Conservation (phyloP, 768 basidiomycete genomes). For the Suillus sp. region DNA sequence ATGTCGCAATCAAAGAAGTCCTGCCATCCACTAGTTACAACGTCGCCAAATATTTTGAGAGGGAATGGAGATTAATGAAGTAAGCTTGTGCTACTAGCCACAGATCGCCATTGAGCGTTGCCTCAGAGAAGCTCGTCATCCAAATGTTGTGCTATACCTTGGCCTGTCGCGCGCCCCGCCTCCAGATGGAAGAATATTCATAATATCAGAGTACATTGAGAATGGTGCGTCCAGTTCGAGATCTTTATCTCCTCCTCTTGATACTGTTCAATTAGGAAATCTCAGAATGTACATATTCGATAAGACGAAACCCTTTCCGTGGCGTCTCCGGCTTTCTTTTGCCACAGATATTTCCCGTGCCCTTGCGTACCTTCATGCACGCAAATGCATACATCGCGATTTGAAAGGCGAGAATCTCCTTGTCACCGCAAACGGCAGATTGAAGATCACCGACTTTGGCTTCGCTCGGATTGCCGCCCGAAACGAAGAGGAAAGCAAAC, state of each 20-base stretch:
- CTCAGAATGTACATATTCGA: constrained; percentile 90
- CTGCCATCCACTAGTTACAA: constrained; percentile 90
- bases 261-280: constrained; percentile 45
- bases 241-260: neutral
- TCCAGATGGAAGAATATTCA: constrained; percentile 85
- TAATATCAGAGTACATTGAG: constrained; percentile 94
- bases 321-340: constrained; percentile 92
- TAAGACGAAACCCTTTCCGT: constrained; percentile 81
- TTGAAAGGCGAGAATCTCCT: constrained; percentile 97
- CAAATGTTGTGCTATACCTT: constrained; percentile 91
- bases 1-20: constrained; percentile 96
- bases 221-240: constrained; percentile 47
- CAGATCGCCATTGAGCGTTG: constrained; percentile 11
- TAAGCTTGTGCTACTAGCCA: constrained; percentile 25
- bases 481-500: constrained; percentile 86
- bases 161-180: constrained; percentile 82
- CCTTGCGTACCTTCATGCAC: constrained; percentile 95
- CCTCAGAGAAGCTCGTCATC: constrained; percentile 77
- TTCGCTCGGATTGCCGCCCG: constrained; percentile 93
- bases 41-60: constrained; percentile 95
- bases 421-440: constrained; percentile 89
- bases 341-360: constrained; percentile 93
- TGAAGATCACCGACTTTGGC: constrained; percentile 99
- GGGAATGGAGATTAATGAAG: constrained; percentile 99
- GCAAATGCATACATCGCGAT: constrained; percentile 87